Evolutionary conservation across 768 basidiomycete genomes (phyloP).

Genomic region (Boletus tylopilopsis): DNA sequence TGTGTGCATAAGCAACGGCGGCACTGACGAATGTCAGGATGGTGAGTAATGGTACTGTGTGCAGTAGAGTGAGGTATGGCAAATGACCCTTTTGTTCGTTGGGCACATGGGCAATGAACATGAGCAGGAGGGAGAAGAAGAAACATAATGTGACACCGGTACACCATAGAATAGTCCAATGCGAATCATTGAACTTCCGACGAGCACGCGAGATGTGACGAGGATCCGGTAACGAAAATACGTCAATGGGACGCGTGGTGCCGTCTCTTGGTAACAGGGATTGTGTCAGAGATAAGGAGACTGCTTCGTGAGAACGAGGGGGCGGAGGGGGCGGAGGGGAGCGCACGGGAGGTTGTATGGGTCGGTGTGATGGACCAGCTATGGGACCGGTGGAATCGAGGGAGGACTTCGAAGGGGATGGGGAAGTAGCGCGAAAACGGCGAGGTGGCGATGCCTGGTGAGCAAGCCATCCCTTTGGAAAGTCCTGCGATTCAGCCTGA

Average conservation of each 20-base stretch:
- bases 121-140: constrained; percentile 59
- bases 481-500: constrained; percentile 38
- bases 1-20: constrained; percentile 65
- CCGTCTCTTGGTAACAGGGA: constrained; percentile 77
- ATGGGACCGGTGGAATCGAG: constrained; percentile 33
- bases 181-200: constrained; percentile 70
- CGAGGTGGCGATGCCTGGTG: constrained; percentile 66
- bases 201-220: constrained; percentile 59
- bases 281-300: constrained; percentile 71
- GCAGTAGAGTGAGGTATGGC: constrained; percentile 70
- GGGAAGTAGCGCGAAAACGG: constrained; percentile 40
- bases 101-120: constrained; percentile 55
- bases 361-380: constrained; percentile 30
- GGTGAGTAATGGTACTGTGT: constrained; percentile 73
- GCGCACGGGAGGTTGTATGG: constrained; percentile 31
- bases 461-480: constrained; percentile 62
- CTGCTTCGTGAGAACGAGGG: constrained; percentile 41
- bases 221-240: constrained; percentile 77
- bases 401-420: constrained; percentile 33
- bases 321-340: constrained; percentile 36
- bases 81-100: constrained; percentile 19
- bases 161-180: constrained; percentile 69
- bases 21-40: constrained; percentile 72
- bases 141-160: constrained; percentile 55
- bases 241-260: constrained; percentile 55